Conservation (phyloP, 805 yeast species). For the Yueomyces sinensis region DNA sequence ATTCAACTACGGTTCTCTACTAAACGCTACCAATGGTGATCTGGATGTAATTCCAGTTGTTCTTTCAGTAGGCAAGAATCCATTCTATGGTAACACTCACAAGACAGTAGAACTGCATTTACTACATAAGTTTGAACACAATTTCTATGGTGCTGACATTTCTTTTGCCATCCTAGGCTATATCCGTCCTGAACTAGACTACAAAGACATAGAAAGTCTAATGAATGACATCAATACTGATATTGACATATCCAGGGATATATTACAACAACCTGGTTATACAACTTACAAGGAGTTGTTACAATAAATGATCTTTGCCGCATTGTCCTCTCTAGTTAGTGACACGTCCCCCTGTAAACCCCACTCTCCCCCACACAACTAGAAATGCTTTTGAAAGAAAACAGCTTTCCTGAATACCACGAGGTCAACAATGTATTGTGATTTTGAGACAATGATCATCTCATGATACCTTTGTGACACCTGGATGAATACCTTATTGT, state of each 20-base stretch:
- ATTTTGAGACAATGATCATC: too few species aligned
- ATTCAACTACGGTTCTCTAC: constrained; percentile 47
- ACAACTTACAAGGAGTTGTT: constrained; percentile 2
- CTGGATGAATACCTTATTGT: too few species aligned
- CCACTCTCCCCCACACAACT: too few species aligned
- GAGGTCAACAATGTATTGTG: too few species aligned
- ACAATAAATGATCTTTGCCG: too few species aligned
- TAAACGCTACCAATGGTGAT: constrained; percentile 26
- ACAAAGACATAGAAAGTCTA: constrained; percentile 71
- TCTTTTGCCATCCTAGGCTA: constrained; percentile 69
- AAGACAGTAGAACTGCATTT: constrained; percentile 85
- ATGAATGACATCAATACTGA: constrained; percentile 76
- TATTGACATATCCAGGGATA: constrained; percentile 43
- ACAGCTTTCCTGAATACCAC: too few species aligned
- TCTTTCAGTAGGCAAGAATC: constrained; percentile 93
- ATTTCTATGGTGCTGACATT: constrained; percentile 76
- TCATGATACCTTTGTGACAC: too few species aligned
- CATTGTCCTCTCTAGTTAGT: too few species aligned
- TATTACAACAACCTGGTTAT: constrained; percentile 3
- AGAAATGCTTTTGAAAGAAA: too few species aligned
- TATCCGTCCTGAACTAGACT: constrained; percentile 81
- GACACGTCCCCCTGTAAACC: too few species aligned
- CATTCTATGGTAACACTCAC: constrained; percentile 66
- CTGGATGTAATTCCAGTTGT: constrained; percentile 66
- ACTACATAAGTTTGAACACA: constrained; percentile 50